These are phyloP conservation scores for Pythium biforme DNA, from an alignment of 352 stramenopile genomes.

Conservation along the genomic window DNA sequence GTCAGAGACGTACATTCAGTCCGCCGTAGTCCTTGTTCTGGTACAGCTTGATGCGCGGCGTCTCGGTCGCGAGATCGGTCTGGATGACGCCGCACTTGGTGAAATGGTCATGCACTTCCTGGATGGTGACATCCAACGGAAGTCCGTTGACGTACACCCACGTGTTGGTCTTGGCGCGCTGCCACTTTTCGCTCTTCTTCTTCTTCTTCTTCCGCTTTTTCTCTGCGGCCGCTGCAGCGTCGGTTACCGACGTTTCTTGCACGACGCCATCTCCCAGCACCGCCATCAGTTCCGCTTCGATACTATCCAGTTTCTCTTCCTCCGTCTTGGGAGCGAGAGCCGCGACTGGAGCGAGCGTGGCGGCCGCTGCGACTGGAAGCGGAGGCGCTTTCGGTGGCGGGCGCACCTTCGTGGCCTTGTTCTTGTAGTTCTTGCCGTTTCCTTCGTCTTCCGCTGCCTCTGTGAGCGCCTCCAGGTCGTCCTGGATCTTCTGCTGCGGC, in stretches of 20 bases:
- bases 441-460: slow-evolving; percentile 35
- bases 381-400: slow-evolving; percentile 11
- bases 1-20: slow-evolving; percentile 74
- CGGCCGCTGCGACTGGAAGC: neutral
- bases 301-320: neutral
- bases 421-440: slow-evolving; percentile 38
- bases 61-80: slow-evolving; percentile 90
- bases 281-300: slow-evolving; percentile 4
- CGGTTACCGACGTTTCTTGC: neutral
- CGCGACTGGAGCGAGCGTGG: neutral
- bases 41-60: slow-evolving; percentile 97
- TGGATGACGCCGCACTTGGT: slow-evolving; percentile 94
- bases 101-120: slow-evolving; percentile 94
- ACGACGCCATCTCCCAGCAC: neutral
- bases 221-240: slow-evolving; percentile 7
- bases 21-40: slow-evolving; percentile 78
- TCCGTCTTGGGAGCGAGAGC: neutral
- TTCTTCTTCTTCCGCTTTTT: slow-evolving; percentile 69
- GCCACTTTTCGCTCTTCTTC: slow-evolving; percentile 80
- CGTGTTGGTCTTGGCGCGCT: slow-evolving; percentile 84
- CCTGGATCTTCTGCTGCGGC: slow-evolving; percentile 34
- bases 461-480: slow-evolving; percentile 51
- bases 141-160: slow-evolving; percentile 97
- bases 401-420: slow-evolving; percentile 25
- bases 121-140: slow-evolving; percentile 87